Base-by-base conservation (phyloP, 2,329 filamentous ascomycete species). In the Paramyrothecium sp. region DNA sequence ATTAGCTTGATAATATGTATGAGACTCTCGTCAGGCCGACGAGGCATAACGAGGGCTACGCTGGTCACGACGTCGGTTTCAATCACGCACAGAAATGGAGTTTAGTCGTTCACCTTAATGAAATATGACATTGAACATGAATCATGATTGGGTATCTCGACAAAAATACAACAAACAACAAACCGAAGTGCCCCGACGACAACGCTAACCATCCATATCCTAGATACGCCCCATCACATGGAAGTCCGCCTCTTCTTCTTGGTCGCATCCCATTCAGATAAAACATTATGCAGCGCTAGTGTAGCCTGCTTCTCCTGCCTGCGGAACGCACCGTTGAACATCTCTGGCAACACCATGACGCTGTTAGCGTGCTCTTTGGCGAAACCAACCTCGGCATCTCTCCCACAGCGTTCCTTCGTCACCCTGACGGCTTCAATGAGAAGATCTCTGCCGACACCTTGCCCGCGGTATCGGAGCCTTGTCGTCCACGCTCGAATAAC, bases 401-500 rank as follows among this genome's bases (percentile, higher is more conserved):
- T 83, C 47, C 90, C 90, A 57, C 89, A 89, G 67, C 82, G 84
- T 71, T 87, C 86, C 64, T 83, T 83, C 58, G 89, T 88, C 55
- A 89, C 71, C 56, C 81, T 80, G 2, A 93, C 86, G 2, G 89
- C 91, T 64, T 90, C 89, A 63, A 89, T 83, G 51, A 97, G 78
- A 65, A 97, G 74, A 33, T 87, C 88, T 46, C 78, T 81, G 3
- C 92, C 92, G 22, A 96, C 78, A 0, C 92, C 91, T 60, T 85
- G 84, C 33, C 84, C 79, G 23, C 92, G 82, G 71, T 91, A 92
- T 63, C 81, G 79, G 53, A 87, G 74, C 68, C 81, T 81, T 2
- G 92, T 90, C 2, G 91, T 94, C 92, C 92, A 97, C 1, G 90
- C 92, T 26, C 90, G 84, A 57, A 97, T 88, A 51, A 92, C 78